Evolutionary conservation across 2,329 filamentous ascomycete species (phyloP).

Genomic region (Ophiocordyceps camponoti-floridani): DNA sequence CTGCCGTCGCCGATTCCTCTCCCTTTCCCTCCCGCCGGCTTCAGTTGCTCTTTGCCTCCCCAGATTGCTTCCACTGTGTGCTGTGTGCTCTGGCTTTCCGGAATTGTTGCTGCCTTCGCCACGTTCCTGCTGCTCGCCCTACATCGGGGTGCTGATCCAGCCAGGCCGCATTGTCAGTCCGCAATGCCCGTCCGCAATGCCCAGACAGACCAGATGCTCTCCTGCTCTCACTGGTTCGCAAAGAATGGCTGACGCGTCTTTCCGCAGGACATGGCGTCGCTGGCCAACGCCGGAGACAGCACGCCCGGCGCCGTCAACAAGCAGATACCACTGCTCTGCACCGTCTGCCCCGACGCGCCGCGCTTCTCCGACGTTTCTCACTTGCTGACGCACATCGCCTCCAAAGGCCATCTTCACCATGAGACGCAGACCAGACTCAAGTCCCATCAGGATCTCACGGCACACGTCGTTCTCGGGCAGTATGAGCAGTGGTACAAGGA

Average conservation of each 20-base stretch:
- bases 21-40: not conserved
- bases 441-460: constrained; percentile 46
- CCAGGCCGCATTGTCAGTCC: constrained; percentile 1
- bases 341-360: constrained; percentile 63
- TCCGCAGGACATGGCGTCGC: constrained; percentile 19
- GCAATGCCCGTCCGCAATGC: not conserved
- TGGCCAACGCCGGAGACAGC: constrained; percentile 6
- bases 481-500: constrained; percentile 67
- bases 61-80: constrained; percentile 2
- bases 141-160: not conserved
- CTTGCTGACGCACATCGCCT: constrained; percentile 78
- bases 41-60: constrained; percentile 1
- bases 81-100: constrained; percentile 2
- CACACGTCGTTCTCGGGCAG: constrained; percentile 40
- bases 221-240: not conserved
- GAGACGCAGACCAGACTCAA: constrained; percentile 68
- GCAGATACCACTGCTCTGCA: constrained; percentile 56
- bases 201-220: not conserved
- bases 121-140: constrained; percentile 6
- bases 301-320: constrained; percentile 8
- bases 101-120: constrained; percentile 8
- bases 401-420: constrained; percentile 77
- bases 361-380: constrained; percentile 83
- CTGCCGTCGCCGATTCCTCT: constrained; percentile 5
- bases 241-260: constrained; percentile 1